Percentiles rank a stretch among this genome's conserved stretches.
Conservation (phyloP, 129 eudicot genomes). For the Daucus carota region DH1_v3.0 NC_030381.2:55570001-55570500, state of each 20-base stretch:
- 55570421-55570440: neutral
- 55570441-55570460: too few relatives aligned
- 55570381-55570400: neutral
- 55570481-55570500: conserved; percentile 2
- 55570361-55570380: neutral
- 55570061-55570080: conserved; percentile 54
- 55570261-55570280: conserved; percentile 87
- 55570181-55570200: conserved; percentile 72
- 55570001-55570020: neutral
- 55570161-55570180: conserved; percentile 86
- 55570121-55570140: conserved; percentile 88
- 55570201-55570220: conserved; percentile 56
- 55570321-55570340: neutral
- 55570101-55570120: conserved; percentile 74
- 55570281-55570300: conserved; percentile 95
- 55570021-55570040: neutral
- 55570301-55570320: conserved; percentile 84
- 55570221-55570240: conserved; percentile 69
- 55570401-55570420: neutral
- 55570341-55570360: too few relatives aligned
- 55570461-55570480: neutral
- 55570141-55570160: conserved; percentile 78
- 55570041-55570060: neutral
- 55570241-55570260: conserved; percentile 75
- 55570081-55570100: conserved; percentile 83